These are phyloP conservation scores for Mortierella sp. DNA, from an alignment of 371 early-diverging fungal species.

Conservation along the genomic window DNA sequence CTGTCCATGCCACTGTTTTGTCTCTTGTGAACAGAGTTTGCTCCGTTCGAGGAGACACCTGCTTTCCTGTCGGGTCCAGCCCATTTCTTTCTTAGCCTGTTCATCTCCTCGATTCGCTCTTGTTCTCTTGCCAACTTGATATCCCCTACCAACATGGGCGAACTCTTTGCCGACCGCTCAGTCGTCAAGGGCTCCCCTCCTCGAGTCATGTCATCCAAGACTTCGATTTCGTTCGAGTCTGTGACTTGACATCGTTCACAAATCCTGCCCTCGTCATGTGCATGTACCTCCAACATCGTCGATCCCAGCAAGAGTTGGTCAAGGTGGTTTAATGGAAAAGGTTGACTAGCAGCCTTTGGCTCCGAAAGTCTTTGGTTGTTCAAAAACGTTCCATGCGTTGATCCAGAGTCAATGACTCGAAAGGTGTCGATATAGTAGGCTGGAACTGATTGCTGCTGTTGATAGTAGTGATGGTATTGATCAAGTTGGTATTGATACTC, in stretches of 20 bases:
- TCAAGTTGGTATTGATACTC: conserved; percentile 32
- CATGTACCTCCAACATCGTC: conserved; percentile 60
- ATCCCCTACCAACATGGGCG: conserved; percentile 22
- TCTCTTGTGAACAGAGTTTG: neutral
- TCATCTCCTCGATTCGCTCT: conserved; percentile 54
- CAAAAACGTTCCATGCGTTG: conserved; percentile 66
- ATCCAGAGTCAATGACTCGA: conserved; percentile 61
- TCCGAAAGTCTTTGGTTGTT: conserved; percentile 60
- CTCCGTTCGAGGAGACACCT: conserved; percentile 4
- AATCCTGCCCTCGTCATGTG: conserved; percentile 57
- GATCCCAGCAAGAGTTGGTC: conserved; percentile 57
- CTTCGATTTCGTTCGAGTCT: conserved; percentile 56
- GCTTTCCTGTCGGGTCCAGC: conserved; percentile 41
- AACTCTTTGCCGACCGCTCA: neutral
- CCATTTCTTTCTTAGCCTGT: conserved; percentile 53
- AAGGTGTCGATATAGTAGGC: conserved; percentile 38
- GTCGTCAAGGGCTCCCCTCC: neutral
- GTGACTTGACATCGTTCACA: conserved; percentile 57
- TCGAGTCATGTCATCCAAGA: conserved; percentile 39
- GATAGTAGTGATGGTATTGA: conserved; percentile 40
- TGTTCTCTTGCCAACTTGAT: conserved; percentile 37
- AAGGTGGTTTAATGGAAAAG: conserved; percentile 53
- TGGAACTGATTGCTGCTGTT: conserved; percentile 13
- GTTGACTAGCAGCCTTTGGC: conserved; percentile 59
- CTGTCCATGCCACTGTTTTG: neutral